Base-by-base conservation (phyloP, 2,329 filamentous ascomycete species). In the Boeremia exigua region DNA sequence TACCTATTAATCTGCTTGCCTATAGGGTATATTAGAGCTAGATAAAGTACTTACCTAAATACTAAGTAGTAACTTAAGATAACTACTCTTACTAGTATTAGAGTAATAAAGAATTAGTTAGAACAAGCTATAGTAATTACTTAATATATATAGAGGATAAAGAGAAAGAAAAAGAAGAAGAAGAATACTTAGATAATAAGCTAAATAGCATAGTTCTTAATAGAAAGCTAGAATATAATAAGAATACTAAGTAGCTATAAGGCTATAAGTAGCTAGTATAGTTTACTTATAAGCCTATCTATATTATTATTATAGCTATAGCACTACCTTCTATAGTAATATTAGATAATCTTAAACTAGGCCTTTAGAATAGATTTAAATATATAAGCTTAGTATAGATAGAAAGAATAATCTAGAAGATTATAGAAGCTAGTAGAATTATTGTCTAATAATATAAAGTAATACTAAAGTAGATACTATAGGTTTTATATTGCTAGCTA, bases 201-300 rank as follows among this genome's bases (percentile, higher is more conserved):
- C 23, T 3, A 17, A 51, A n/a, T 25, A 28, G 11, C 28, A 27
- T 57, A 27, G 54, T 38, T 44, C 33, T 57, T 19, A 38, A 57
- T 17, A 11, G 7, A 47, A 44, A 58, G 45, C 55, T 54, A 28
- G 49, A 54, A 23, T 29, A 58, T 19, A 14, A 58, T 6, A 12
- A 58, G 37, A 58, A 58, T 25, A 58, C 55, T 19, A 19, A 58
- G 40, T 58, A n/a, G 54, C 54, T 58, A 28, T n/a, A n/a, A 46
- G 54, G 44, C 45, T 58, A 28, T 33, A n/a, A 54, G 15, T 58
- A 11, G 55, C 55, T n/a, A n/a, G 40, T 25, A 23, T 58, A 23
- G 49, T 58, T 58, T 45, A 30, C 46, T 32, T 3, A 54, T n/a
- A 58, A 54, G 49, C 55, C 49, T 47, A 48, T 57, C 10, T 10